These are phyloP conservation scores for Agroathelia rolfsii DNA, from an alignment of 1,284 basidiomycete species.

Conservation along the genomic window DNA sequence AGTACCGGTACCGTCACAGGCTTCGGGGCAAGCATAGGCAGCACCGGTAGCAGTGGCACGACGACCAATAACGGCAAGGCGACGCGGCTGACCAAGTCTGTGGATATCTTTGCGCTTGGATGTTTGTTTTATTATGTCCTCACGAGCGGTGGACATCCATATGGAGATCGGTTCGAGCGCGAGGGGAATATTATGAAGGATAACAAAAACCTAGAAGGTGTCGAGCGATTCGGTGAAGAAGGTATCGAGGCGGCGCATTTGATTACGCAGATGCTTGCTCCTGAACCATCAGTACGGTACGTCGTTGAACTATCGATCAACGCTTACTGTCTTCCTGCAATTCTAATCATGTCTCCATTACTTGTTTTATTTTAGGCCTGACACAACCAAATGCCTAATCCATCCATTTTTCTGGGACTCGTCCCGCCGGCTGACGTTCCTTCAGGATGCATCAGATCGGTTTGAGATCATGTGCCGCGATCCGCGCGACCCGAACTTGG, in stretches of 20 bases:
- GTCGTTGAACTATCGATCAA: conserved; percentile 20
- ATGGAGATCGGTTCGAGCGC: conserved; percentile 82
- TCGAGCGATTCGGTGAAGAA: conserved; percentile 84
- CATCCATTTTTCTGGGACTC: conserved; percentile 98
- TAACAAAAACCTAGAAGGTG: conserved; percentile 53
- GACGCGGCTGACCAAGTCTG: conserved; percentile 79
- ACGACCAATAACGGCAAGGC: conserved; percentile 36
- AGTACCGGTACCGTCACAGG: conserved; percentile 43
- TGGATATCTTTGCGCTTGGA: conserved; percentile 90
- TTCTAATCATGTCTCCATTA: conserved; percentile 6
- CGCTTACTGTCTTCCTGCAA: neutral
- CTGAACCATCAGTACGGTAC: conserved; percentile 64
- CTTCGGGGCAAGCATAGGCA: conserved; percentile 22
- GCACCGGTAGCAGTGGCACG: no score
- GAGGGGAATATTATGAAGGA: conserved; percentile 88
- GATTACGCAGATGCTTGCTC: conserved; percentile 67
- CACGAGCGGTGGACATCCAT: conserved; percentile 84
- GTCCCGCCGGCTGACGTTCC: conserved; percentile 77
- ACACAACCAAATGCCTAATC: conserved; percentile 75
- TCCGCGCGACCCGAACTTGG: conserved; percentile 70
- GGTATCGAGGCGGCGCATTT: conserved; percentile 78
- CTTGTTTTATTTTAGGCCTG: conserved; percentile 47
- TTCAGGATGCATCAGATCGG: conserved; percentile 94
- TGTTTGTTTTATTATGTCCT: conserved; percentile 90
- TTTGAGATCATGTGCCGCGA: conserved; percentile 97